These are phyloP conservation scores for Neofusicoccum sp. DNA, from an alignment of 2,329 filamentous ascomycete genomes.

Conservation along the genomic window DNA sequence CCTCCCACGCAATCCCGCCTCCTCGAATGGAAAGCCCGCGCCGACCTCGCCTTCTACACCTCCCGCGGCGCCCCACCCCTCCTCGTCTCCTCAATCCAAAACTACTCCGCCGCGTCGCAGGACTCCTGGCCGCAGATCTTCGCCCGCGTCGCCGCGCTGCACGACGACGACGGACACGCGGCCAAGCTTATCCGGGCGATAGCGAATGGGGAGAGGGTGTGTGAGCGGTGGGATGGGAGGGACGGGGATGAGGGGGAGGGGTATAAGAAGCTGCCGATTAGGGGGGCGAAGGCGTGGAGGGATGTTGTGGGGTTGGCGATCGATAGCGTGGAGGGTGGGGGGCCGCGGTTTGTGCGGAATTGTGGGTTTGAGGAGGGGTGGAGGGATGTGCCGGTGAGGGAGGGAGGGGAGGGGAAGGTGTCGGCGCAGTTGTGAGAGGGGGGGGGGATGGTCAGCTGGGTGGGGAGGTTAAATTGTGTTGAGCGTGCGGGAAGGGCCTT, in stretches of 20 bases:
- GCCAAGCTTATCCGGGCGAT: conserved; percentile 73
- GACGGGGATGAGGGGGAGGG: conserved; percentile 26
- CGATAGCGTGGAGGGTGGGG: conserved; percentile 58
- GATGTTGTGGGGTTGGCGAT: conserved; percentile 61
- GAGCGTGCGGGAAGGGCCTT: too few relatives aligned
- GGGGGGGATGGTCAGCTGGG: neutral
- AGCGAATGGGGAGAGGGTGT: conserved; percentile 59
- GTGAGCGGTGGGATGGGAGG: neutral
- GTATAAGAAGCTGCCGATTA: conserved; percentile 44
- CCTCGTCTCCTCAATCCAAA: conserved; percentile 34
- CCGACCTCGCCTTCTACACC: conserved; percentile 72
- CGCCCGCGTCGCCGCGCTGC: conserved; percentile 43
- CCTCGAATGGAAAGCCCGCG: conserved; percentile 77
- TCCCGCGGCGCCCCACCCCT: conserved; percentile 64
- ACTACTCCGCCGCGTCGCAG: conserved; percentile 24
- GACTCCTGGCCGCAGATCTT: conserved; percentile 45
- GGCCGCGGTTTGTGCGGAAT: conserved; percentile 59
- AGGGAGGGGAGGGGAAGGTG: neutral
- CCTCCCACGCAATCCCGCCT: conserved; percentile 63
- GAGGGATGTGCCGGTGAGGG: conserved; percentile 41
- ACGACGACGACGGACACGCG: conserved; percentile 75
- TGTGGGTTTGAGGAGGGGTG: conserved; percentile 66
- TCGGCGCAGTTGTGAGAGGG: neutral
- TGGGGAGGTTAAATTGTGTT: too few relatives aligned
- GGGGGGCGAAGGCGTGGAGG: conserved; percentile 57